phyloP scores from a whole-genome alignment of 2,329 filamentous ascomycete species.

The Beauveria caledonica region DNA sequence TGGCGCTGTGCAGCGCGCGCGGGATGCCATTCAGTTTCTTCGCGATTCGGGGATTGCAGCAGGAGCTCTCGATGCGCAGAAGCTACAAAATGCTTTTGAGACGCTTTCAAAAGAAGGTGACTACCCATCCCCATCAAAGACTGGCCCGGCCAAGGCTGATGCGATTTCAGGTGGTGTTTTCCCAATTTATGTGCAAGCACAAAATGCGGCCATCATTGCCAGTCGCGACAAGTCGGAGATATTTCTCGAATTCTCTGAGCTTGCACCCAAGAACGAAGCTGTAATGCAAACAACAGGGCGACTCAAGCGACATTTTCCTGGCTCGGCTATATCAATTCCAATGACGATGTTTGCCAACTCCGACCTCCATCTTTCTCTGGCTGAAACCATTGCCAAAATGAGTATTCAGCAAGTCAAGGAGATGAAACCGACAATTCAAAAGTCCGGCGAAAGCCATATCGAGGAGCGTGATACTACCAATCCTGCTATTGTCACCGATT shows the following conservation, averaged over 20 bases:
- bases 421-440: not conserved
- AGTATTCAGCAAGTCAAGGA: not conserved
- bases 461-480: not conserved
- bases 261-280: not conserved
- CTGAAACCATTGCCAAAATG: not conserved
- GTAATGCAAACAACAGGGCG: not conserved
- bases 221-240: not conserved
- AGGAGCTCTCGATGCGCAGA: not conserved
- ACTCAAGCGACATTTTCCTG: slow-evolving; percentile 1
- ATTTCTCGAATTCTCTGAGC: not conserved
- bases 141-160: not conserved
- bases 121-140: too few species aligned
- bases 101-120: not conserved
- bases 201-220: slow-evolving; percentile 1
- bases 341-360: not conserved
- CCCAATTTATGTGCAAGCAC: not conserved
- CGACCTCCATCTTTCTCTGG: not conserved
- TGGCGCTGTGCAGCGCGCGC: not conserved
- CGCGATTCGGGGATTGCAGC: not conserved
- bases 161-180: not conserved
- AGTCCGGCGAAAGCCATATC: not conserved
- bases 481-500: not conserved
- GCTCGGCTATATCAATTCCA: not conserved
- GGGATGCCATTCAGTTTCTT: not conserved
- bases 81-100: not conserved